phyloP scores from a whole-genome alignment of 331 rosid species.

The Rosa hybrid region DNA sequence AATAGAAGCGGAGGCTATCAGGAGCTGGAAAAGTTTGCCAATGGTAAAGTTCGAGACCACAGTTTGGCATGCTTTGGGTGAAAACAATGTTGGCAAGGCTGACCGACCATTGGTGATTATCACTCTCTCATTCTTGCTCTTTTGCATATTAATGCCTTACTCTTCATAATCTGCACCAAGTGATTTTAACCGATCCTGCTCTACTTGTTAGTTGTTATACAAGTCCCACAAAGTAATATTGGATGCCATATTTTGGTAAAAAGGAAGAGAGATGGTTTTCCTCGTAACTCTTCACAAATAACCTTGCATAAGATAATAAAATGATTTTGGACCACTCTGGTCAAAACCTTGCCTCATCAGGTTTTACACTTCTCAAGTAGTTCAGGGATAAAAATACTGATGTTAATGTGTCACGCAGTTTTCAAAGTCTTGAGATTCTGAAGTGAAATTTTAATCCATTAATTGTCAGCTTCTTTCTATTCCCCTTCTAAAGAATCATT shows the following conservation, averaged over 20 bases:
- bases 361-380: not conserved
- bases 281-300: not conserved
- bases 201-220: not conserved
- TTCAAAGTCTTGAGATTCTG: no score
- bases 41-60: conserved; percentile 50
- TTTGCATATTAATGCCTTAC: not conserved
- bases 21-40: conserved; percentile 33
- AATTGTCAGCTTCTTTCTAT: no score
- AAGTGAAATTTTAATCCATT: no score
- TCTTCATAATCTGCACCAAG: not conserved
- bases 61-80: conserved; percentile 56
- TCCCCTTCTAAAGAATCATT: no score
- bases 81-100: not conserved
- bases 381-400: not conserved
- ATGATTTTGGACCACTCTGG: not conserved
- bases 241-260: not conserved
- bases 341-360: not conserved
- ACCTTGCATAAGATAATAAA: not conserved
- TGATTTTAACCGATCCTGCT: not conserved
- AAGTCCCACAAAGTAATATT: not conserved
- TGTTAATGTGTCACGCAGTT: not conserved
- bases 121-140: not conserved
- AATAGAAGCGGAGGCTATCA: conserved; percentile 34
- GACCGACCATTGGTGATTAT: conserved; percentile 59
- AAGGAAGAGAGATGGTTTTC: not conserved